Evolutionary conservation across 2,329 filamentous ascomycete species (phyloP).

Genomic region (Pestalotiopsis sp.): DNA sequence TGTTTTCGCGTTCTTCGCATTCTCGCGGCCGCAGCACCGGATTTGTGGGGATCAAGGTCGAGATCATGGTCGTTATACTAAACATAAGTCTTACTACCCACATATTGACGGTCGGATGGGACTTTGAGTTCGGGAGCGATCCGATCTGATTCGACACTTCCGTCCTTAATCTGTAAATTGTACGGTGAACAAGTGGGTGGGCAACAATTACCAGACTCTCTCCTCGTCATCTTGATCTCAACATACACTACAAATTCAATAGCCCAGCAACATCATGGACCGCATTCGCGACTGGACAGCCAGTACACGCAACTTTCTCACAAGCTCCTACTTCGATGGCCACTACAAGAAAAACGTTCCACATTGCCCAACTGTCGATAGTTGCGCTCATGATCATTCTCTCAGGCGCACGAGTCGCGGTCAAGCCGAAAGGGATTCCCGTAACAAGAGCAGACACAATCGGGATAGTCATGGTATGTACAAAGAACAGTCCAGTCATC

Average conservation of each 20-base stretch:
- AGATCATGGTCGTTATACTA: no score
- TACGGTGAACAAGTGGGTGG: no score
- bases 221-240: neutral
- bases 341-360: neutral
- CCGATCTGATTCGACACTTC: no score
- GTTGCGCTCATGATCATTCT: neutral
- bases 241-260: neutral
- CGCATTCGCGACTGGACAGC: neutral
- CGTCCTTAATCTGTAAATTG: no score
- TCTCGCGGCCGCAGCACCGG: neutral
- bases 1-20: neutral
- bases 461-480: neutral
- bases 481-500: neutral
- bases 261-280: neutral
- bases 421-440: neutral
- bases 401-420: neutral
- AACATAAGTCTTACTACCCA: no score
- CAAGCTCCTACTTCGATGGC: neutral
- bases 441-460: neutral
- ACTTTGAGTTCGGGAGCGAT: no score
- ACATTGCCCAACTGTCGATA: neutral
- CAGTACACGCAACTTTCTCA: neutral
- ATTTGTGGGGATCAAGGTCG: no score
- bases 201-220: neutral
- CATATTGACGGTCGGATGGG: no score